Percentiles rank a stretch among this genome's conserved stretches.
Evolutionary conservation across 441 rosid genomes (phyloP).

Genomic region (Adansonia gregorii): DNA sequence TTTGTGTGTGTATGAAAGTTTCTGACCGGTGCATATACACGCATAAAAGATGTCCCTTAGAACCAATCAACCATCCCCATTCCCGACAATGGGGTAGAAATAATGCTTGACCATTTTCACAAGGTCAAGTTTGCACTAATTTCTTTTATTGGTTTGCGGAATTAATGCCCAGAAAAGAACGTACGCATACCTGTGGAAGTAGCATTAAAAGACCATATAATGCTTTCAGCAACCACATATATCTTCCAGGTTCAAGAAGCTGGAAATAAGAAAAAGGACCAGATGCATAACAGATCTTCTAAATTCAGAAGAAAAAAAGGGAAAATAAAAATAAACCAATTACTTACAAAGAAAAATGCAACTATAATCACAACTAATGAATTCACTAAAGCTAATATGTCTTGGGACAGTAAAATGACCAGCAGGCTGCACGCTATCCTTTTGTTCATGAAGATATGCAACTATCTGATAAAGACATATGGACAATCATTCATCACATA

Average conservation of each 20-base stretch:
- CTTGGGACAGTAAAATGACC: neutral
- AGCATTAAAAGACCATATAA: slow-evolving; percentile 96
- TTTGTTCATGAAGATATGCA: neutral
- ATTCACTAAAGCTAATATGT: neutral
- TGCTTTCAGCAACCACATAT: slow-evolving; percentile 85
- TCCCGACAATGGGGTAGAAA: neutral
- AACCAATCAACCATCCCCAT: neutral
- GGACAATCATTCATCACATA: neutral
- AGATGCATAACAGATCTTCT: slow-evolving; percentile 12
- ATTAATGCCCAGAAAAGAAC: neutral
- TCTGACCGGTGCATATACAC: neutral
- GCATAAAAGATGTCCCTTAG: neutral
- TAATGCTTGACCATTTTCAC: neutral
- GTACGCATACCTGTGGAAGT: slow-evolving; percentile 86
- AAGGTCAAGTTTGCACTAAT: neutral
- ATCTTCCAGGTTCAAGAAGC: slow-evolving; percentile 99
- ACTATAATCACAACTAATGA: neutral
- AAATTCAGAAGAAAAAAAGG: slow-evolving; percentile 4
- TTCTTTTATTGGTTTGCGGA: neutral
- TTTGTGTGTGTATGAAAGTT: neutral
- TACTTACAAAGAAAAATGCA: neutral
- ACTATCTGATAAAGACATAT: neutral
- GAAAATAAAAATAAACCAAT: slow-evolving; percentile 10
- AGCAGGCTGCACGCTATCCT: neutral
- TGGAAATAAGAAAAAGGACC: slow-evolving; percentile 40